Percentiles rank a stretch among this genome's conserved stretches.
phyloP scores from a whole-genome alignment of 306 rosid genomes.

The Fagus sylvatica region DNA sequence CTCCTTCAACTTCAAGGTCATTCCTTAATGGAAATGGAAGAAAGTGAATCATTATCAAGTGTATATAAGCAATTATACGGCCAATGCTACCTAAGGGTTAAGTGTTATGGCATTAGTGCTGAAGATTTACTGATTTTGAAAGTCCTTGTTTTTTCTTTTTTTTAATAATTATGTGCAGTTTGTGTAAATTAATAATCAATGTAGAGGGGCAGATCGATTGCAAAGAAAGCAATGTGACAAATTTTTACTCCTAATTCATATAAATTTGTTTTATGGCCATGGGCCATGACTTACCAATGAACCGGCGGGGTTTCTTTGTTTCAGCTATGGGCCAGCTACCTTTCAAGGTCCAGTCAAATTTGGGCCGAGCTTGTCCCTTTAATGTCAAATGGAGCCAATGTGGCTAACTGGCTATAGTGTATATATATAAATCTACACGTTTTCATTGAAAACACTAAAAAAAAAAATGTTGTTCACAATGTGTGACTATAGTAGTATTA shows the following conservation, averaged over 20 bases:
- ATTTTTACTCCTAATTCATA: neutral
- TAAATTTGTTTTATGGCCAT: too few species aligned
- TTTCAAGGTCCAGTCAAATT: neutral
- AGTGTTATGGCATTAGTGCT: neutral
- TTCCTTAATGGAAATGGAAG: constrained; percentile 12
- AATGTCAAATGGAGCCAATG: neutral
- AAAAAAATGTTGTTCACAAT: too few species aligned
- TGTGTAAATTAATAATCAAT: neutral
- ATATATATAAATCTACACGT: too few species aligned
- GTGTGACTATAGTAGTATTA: too few species aligned
- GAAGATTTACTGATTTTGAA: neutral
- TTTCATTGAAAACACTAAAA: too few species aligned
- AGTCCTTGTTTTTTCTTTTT: neutral
- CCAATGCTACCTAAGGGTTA: neutral
- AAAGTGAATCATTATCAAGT: constrained; percentile 21
- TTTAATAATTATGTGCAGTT: neutral
- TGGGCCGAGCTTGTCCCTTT: neutral
- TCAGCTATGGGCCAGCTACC: too few species aligned
- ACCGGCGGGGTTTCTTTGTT: too few species aligned
- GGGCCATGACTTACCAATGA: too few species aligned
- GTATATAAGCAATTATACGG: constrained; percentile 5
- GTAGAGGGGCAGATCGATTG: neutral
- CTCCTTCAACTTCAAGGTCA: constrained; percentile 38
- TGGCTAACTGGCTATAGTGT: too few species aligned
- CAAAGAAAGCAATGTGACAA: neutral